These are phyloP conservation scores for Colletotrichum siamense DNA, from an alignment of 2,329 filamentous ascomycete species.

Conservation along the genomic window DNA sequence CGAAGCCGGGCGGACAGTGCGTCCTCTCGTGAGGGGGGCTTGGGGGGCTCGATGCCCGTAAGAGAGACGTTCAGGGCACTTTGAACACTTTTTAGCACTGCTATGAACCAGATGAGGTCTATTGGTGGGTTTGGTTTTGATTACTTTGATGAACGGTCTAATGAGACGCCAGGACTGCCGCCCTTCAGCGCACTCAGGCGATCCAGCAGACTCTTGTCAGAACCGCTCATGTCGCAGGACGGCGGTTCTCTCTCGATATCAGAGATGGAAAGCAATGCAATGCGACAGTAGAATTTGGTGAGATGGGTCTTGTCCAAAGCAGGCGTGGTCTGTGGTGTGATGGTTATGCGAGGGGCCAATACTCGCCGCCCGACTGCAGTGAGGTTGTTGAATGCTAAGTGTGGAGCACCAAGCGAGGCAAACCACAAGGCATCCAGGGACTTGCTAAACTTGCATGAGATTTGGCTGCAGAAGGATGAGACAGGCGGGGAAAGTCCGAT, in stretches of 20 bases:
- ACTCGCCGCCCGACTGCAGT: not conserved
- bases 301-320: not conserved
- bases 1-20: conserved; percentile 57
- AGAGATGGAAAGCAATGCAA: not conserved
- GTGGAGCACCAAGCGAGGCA: conserved; percentile 4
- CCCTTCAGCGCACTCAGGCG: conserved; percentile 59
- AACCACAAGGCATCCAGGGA: conserved; percentile 11
- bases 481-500: not conserved
- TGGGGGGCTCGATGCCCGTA: conserved; percentile 46
- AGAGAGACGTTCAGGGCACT: conserved; percentile 31
- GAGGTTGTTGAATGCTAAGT: not conserved
- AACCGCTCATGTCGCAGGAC: not conserved
- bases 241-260: not conserved
- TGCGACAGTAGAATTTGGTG: not conserved
- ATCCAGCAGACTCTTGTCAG: conserved; percentile 55
- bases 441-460: not conserved
- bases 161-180: conserved; percentile 29
- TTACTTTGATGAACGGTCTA: conserved; percentile 45
- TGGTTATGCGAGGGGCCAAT: not conserved
- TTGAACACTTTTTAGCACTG: conserved; percentile 12
- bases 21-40: conserved; percentile 53
- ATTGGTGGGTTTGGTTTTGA: conserved; percentile 5
- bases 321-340: not conserved
- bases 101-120: not conserved
- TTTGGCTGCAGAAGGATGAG: not conserved